Base-by-base conservation (phyloP, 352 stramenopile species). In the Globisporangium parvum region DNA sequence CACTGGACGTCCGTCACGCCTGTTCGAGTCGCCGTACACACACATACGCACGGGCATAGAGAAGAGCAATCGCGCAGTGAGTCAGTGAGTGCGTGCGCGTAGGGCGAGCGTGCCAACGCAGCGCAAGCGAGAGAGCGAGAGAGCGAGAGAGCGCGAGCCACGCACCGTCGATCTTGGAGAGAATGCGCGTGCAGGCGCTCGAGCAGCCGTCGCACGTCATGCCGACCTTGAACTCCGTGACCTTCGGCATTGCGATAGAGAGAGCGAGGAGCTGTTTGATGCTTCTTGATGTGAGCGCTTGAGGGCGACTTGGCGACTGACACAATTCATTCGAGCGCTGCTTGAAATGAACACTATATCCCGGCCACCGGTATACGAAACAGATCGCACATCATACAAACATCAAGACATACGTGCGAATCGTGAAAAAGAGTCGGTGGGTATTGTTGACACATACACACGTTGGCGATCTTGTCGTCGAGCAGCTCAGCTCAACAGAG, bases 201-300 rank as follows among this genome's bases (percentile, higher is more conserved):
- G 83, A 93, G 80, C 85, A 96, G 71, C 85, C 87, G 33, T 92
- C 84, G 77, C 87, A 96, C 41, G 82, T 92, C 85, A 95, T 95
- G 65, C 84, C 82, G 55, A 94, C 85, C 71, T 91, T 93, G 73
- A 95, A 96, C 55, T 92, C 82, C n/a, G 78, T 90, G 56, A 80
- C 71, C 45, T 80, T 79, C 28, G 69, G 46, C 78, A 88, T 91
- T 28, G 48, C 68, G 49, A 45, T 17, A 31, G 39, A 10, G 28
- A 3, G 53, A 37, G 31, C 31, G 10, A 2, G 31, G 31, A 37
- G 31, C 31, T 37, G 31, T 8, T 37, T 48, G 35, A 23, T 52
- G 28, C 10, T 63, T 53, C 26, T 57, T n/a, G 57, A 24, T 45
- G 50, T 70, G 47, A 18, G 60, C 37, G 23, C 23, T 40, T n/a